Evolutionary conservation across 1,284 basidiomycete species (phyloP).

Genomic region (Leccinum pachyderme): DNA sequence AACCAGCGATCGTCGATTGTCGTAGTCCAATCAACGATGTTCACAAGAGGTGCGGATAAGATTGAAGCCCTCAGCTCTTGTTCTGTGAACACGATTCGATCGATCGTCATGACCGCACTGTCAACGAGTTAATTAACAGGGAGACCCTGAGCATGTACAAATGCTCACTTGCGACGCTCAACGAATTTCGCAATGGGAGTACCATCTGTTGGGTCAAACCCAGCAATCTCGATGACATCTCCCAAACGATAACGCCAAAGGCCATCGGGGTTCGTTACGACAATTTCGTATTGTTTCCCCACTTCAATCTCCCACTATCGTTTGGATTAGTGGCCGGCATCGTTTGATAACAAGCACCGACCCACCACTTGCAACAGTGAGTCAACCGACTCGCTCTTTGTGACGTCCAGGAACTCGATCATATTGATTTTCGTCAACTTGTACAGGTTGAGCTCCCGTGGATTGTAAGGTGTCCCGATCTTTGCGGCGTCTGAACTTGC

Average conservation of each 20-base stretch:
- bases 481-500: constrained; percentile 1
- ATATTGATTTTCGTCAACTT: constrained; percentile 1
- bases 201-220: constrained; percentile 20
- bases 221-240: constrained; percentile 23
- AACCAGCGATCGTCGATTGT: neutral
- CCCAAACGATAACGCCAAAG: constrained; percentile 26
- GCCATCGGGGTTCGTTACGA: constrained; percentile 18
- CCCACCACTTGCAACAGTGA: constrained; percentile 11
- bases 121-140: neutral
- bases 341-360: neutral
- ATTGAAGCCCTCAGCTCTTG: neutral
- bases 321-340: neutral
- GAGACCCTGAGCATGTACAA: neutral
- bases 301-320: constrained; percentile 21
- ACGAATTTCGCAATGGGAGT: constrained; percentile 20
- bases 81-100: neutral
- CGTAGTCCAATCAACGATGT: neutral
- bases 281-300: constrained; percentile 19
- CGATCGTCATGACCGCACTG: neutral
- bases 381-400: neutral
- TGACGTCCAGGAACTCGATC: constrained; percentile 19
- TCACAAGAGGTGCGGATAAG: neutral
- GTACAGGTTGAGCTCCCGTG: constrained; percentile 8
- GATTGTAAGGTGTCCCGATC: constrained; percentile 11
- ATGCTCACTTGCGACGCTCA: constrained; percentile 13